Base-by-base conservation (phyloP, 169 alveolate species). In the Neospora caninum region DNA sequence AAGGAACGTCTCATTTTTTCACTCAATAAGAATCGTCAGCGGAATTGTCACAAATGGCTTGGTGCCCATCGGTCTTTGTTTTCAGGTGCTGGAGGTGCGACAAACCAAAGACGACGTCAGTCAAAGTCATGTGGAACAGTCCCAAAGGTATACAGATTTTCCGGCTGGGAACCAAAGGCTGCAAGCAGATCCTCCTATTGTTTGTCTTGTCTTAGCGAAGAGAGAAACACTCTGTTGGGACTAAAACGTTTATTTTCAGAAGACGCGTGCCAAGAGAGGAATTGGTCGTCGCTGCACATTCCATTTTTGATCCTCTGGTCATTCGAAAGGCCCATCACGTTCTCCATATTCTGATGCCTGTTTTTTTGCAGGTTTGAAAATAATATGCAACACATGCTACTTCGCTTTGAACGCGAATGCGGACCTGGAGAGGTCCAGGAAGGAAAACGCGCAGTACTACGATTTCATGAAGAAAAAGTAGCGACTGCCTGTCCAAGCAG, bases 51-150 rank as follows among this genome's bases (percentile, higher is more conserved):
- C 58, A 49, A 13, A 13, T 49, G 58, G 58, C 58, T 7, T 49
- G 58, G 58, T 49, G 58, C 58, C 58, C 58, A 49, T 64, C 73
- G 25, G 31, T 64, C 27, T 58, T 0, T 45, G 42, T 36, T 22
- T 39, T 22, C 91, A 92, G 94, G 94, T 92, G 94, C 94, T 92
- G 91, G 91, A 29, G 94, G 34, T 92, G 94, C 38, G 94, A 92
- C 53, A 92, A 92, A 38, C 84, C 94, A 58, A 92, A 92, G 69
- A 67, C 91, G 38, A 83, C 91, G 25, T 78, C 39, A 73, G 73
- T 82, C 58, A 92, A 92, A 58, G 94, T 92, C 54, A 34, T 83
- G 86, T 92, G 94, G 94, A 83, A 54, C 53, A 92, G 88, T 58
- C 45, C 88, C 29, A 82, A 92, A 80, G 94, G 94, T 80, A 80